phyloP scores from a whole-genome alignment of 1,284 basidiomycete genomes.

The Cryptococcus hybrid region DNA sequence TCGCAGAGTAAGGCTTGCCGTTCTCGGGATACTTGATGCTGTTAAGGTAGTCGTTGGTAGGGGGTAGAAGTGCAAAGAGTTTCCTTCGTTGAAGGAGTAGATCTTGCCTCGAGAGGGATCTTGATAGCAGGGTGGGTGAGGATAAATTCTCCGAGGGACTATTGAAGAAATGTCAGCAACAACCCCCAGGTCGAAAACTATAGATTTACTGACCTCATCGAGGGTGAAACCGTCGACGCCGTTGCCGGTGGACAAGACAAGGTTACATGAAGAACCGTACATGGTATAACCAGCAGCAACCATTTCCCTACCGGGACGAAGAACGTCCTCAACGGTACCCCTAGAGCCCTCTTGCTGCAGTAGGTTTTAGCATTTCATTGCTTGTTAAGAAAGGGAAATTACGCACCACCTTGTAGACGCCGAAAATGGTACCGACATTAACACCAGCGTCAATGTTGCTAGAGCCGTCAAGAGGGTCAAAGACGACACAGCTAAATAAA shows the following conservation, averaged over 20 bases:
- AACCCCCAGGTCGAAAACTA: neutral
- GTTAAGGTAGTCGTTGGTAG: conserved; percentile 83
- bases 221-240: conserved; percentile 99
- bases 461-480: conserved; percentile 96
- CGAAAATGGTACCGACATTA: conserved; percentile 99
- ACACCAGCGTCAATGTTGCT: conserved; percentile 99
- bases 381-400: neutral
- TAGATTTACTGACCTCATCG: conserved; percentile 61
- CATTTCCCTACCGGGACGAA: conserved; percentile 94
- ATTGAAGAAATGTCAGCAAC: neutral
- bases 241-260: conserved; percentile 91
- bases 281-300: conserved; percentile 97
- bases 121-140: conserved; percentile 97
- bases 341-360: conserved; percentile 68
- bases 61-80: conserved; percentile 92
- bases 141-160: conserved; percentile 93
- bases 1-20: conserved; percentile 78
- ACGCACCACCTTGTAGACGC: conserved; percentile 84
- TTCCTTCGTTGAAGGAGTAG: conserved; percentile 99
- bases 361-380: neutral
- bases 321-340: conserved; percentile 79
- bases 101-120: conserved; percentile 93
- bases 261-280: conserved; percentile 98
- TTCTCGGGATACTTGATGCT: conserved; percentile 85
- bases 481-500: conserved; percentile 78